Conservation (phyloP, 2,329 filamentous ascomycete genomes). For the Cercospora brassicicola region DNA sequence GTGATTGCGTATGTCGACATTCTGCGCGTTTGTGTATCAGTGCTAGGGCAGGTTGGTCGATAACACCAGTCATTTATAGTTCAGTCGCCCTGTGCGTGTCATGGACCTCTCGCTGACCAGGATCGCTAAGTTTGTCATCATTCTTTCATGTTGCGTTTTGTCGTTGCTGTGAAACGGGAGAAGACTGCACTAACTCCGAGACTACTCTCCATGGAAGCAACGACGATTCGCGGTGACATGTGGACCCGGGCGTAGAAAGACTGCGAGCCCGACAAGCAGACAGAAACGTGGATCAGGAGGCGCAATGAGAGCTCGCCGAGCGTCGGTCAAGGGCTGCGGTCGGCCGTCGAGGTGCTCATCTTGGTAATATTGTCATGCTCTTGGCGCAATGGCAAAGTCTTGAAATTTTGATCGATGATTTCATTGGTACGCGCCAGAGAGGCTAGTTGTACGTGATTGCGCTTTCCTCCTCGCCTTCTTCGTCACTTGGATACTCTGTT, state of each 20-base stretch:
- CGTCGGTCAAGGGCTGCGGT: neutral
- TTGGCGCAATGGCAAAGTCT: neutral
- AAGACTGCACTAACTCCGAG: neutral
- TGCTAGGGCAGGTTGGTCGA: neutral
- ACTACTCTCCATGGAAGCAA: neutral
- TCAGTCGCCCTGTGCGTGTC: neutral
- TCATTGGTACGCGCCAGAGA: neutral
- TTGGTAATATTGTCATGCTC: neutral
- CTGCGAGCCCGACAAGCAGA: neutral
- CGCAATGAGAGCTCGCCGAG: neutral
- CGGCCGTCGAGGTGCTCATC: neutral
- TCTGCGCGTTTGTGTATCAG: neutral
- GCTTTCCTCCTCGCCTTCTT: neutral
- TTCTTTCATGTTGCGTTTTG: neutral
- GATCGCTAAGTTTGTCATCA: neutral
- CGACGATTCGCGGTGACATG: neutral
- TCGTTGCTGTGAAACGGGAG: neutral
- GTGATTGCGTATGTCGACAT: constrained; percentile 19
- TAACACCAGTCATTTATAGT: neutral
- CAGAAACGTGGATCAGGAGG: neutral
- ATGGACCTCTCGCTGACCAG: neutral
- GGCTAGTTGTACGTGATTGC: neutral
- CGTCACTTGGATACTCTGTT: neutral
- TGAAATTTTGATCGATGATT: neutral
- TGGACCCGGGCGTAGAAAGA: neutral